A percentile compares a stretch with the other conserved stretches of the same genome.
phyloP scores from a whole-genome alignment of 495 filamentous ascomycete species.

The Staphylotrichum longicolle region DNA sequence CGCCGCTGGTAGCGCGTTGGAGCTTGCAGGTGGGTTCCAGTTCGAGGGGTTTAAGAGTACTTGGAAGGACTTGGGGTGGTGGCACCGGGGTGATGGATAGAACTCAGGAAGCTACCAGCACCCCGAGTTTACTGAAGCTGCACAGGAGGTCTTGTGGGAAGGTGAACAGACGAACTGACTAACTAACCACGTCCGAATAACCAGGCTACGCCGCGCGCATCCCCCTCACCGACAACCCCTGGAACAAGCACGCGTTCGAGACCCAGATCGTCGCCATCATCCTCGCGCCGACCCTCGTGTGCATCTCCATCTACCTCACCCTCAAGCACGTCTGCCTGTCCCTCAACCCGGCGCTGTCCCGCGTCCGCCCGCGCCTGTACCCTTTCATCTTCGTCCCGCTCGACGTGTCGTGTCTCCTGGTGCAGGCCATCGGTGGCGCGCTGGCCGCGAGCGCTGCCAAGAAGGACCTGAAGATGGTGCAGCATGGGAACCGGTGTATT shows the following conservation, averaged over 20 bases:
- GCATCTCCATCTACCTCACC: slow-evolving; percentile 65
- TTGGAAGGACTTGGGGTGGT: neutral
- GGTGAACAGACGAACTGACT: too few species aligned
- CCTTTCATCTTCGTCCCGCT: slow-evolving; percentile 64
- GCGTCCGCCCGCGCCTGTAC: slow-evolving; percentile 56
- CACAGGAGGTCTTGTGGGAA: too few species aligned
- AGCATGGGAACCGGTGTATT: slow-evolving; percentile 61
- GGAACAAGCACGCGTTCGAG: slow-evolving; percentile 58
- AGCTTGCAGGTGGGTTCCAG: slow-evolving; percentile 37
- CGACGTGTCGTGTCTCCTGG: slow-evolving; percentile 60
- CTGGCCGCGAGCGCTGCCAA: slow-evolving; percentile 54
- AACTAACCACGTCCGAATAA: neutral
- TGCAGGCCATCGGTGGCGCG: slow-evolving; percentile 65
- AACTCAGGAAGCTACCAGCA: too few species aligned
- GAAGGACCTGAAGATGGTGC: slow-evolving; percentile 37
- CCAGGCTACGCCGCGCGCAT: slow-evolving; percentile 61
- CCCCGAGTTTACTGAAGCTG: too few species aligned
- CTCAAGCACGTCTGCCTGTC: slow-evolving; percentile 62
- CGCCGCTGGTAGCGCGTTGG: slow-evolving; percentile 44
- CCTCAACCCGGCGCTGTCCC: slow-evolving; percentile 54
- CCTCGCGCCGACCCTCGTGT: slow-evolving; percentile 63
- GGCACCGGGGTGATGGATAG: neutral
- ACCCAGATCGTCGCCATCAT: slow-evolving; percentile 67
- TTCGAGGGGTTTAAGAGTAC: neutral
- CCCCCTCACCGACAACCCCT: slow-evolving; percentile 59